These are phyloP conservation scores for Suillus hirtellus DNA, from an alignment of 768 basidiomycete genomes.

Conservation along the genomic window DNA sequence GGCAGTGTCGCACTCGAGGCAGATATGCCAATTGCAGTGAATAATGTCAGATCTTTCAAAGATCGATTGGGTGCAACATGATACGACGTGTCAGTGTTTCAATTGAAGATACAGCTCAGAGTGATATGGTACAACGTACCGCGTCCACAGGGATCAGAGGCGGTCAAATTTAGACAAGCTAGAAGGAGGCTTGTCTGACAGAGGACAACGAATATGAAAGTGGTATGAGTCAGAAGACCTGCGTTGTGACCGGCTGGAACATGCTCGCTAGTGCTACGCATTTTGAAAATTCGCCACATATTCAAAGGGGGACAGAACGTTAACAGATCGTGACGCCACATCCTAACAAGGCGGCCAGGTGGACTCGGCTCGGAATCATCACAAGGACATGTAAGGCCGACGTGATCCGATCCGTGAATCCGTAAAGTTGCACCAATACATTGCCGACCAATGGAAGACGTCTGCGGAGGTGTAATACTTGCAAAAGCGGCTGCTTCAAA, in stretches of 20 bases:
- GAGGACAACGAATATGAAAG: neutral
- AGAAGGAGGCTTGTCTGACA: neutral
- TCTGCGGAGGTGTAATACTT: neutral
- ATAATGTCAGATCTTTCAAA: constrained; percentile 4
- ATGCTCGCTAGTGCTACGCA: neutral
- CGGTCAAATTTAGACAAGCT: neutral
- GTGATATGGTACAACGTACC: too few relatives aligned
- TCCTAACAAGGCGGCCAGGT: neutral
- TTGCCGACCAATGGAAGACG: constrained; percentile 1
- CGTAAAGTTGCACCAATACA: neutral
- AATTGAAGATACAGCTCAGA: neutral
- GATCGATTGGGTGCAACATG: neutral
- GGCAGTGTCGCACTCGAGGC: neutral
- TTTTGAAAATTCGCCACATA: neutral
- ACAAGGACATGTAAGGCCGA: neutral
- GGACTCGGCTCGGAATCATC: neutral
- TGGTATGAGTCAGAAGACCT: neutral
- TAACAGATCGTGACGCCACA: neutral
- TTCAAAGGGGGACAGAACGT: neutral
- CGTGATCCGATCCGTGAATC: constrained; percentile 2
- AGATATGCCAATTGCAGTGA: neutral
- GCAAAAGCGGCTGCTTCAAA: constrained; percentile 2
- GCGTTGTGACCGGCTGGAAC: neutral
- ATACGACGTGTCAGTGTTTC: neutral
- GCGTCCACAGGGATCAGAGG: neutral